A percentile compares a stretch with the other conserved stretches of the same genome.
phyloP scores from a whole-genome alignment of 345 rosid genomes.

The Corchorus capsularis region DNA sequence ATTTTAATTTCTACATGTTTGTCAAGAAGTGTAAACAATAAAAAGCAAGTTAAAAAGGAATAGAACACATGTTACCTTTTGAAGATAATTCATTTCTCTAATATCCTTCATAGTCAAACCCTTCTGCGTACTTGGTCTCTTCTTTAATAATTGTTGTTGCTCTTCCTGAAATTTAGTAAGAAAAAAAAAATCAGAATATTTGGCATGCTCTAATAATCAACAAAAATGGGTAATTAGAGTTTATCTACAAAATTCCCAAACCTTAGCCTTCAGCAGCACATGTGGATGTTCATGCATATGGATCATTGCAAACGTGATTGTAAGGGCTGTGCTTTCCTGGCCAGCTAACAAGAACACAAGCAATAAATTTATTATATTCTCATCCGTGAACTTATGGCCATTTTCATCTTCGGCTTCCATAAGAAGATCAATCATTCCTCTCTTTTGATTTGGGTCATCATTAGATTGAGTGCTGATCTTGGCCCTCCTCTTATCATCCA shows the following conservation, averaged over 20 bases:
- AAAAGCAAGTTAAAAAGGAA: not conserved
- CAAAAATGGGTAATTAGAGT: not conserved
- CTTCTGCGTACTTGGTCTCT: slow-evolving; percentile 20
- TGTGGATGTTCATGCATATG: slow-evolving; percentile 29
- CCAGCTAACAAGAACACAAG: slow-evolving; percentile 36
- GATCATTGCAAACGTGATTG: slow-evolving; percentile 29
- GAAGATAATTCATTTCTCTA: slow-evolving; percentile 29
- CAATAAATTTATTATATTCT: slow-evolving; percentile 33
- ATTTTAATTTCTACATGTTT: too few relatives aligned
- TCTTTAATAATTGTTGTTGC: slow-evolving; percentile 34
- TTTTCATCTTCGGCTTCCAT: slow-evolving; percentile 39
- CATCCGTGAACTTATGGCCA: slow-evolving; percentile 27
- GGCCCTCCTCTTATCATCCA: slow-evolving; percentile 27
- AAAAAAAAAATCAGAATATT: not conserved
- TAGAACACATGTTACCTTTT: slow-evolving; percentile 16
- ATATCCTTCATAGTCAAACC: slow-evolving; percentile 32
- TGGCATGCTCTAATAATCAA: not conserved
- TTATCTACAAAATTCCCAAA: not conserved
- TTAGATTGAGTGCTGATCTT: not conserved
- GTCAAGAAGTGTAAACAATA: not conserved
- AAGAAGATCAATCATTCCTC: slow-evolving; percentile 35
- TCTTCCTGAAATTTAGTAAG: slow-evolving; percentile 29
- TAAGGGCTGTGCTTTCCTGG: slow-evolving; percentile 35
- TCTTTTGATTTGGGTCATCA: not conserved
- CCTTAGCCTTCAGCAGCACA: slow-evolving; percentile 35